Evolutionary conservation across 2,329 filamentous ascomycete genomes (phyloP), one percentile per base, ranked within the genome.

Genomic region (Xylariaceae sp.): DNA sequence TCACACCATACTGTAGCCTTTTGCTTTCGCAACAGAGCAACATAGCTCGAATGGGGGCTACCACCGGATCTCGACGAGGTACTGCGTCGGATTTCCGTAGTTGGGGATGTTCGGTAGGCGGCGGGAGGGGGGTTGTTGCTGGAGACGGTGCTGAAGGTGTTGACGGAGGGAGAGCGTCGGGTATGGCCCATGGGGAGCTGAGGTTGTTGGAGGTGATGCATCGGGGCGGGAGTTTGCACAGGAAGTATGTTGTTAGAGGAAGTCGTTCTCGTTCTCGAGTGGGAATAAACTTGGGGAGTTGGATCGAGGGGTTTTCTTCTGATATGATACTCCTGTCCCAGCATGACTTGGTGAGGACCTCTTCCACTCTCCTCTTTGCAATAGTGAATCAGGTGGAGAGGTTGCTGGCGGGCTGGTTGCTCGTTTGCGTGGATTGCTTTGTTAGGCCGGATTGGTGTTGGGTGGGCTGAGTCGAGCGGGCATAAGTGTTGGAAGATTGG

Each of bases 1-100:
- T 98, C 95, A 77, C 93, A 97, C 95, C 95, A 99, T 3, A 99
- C 95, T 0, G 95, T 99, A 29, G 92, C 95, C 73, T 98, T 98
- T 75, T 99, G 95, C 73, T 93, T 93, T 60, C 95, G 87, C 77
- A 99, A 88, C n/a, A 97, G 82, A 37, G 95, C 93, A 49, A 99
- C 95, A 74, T 99, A 99, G 62, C 91, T 88, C n/a, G 82, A 82
- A 1, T 89, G 77, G 59, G 84, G 83, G 16, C 73, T 70, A 45
- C 78, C 78, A 60, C 82, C 84, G 20, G 91, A 96, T 66, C 91
- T 87, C 49, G 89, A 89, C 2, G 91, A 96, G 26, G 87, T 90
- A 23, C 91, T 96, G 63, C 92, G 86, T 57, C 89, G 87, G 47
- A 88, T 76, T 73, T 88, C 84, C 71, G 70, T 78, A 47, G 71